These are phyloP conservation scores for Boletus putidus DNA, from an alignment of 1,284 basidiomycete species.

Conservation along the genomic window DNA sequence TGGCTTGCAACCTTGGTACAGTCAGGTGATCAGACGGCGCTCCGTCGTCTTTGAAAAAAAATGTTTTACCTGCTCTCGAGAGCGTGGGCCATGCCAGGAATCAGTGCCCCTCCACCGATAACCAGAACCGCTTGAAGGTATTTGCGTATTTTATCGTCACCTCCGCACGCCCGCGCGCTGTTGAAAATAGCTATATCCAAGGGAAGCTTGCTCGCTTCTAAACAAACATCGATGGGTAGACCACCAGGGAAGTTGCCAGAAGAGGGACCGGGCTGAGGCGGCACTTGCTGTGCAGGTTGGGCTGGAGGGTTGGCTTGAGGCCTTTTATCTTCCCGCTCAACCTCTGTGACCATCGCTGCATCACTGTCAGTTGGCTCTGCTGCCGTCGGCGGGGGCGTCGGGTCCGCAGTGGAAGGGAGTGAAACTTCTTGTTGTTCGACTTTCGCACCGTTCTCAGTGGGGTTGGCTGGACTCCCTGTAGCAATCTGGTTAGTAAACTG, in stretches of 20 bases:
- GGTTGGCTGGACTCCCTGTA: slow-evolving; percentile 31
- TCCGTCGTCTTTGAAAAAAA: slow-evolving; percentile 4
- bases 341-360: slow-evolving; percentile 49
- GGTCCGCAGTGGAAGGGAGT: slow-evolving; percentile 38
- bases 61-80: slow-evolving; percentile 70
- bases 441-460: slow-evolving; percentile 32
- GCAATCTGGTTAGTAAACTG: neutral
- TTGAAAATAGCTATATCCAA: slow-evolving; percentile 95
- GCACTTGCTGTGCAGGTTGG: slow-evolving; percentile 21
- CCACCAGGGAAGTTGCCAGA: slow-evolving; percentile 31
- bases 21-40: slow-evolving; percentile 11
- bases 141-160: slow-evolving; percentile 88
- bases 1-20: slow-evolving; percentile 64
- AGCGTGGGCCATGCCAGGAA: slow-evolving; percentile 76
- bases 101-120: slow-evolving; percentile 77
- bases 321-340: slow-evolving; percentile 51
- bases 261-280: slow-evolving; percentile 27
- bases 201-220: slow-evolving; percentile 88
- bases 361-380: slow-evolving; percentile 36
- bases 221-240: slow-evolving; percentile 68
- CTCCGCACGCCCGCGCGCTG: slow-evolving; percentile 79
- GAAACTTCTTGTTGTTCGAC: slow-evolving; percentile 40
- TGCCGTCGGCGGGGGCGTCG: slow-evolving; percentile 34
- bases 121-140: slow-evolving; percentile 88
- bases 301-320: slow-evolving; percentile 28